Evolutionary conservation across 1,139 yeast genomes (phyloP), one percentile per base, ranked within the genome.

Genomic region (Saccharomycopsis hybrid): DNA sequence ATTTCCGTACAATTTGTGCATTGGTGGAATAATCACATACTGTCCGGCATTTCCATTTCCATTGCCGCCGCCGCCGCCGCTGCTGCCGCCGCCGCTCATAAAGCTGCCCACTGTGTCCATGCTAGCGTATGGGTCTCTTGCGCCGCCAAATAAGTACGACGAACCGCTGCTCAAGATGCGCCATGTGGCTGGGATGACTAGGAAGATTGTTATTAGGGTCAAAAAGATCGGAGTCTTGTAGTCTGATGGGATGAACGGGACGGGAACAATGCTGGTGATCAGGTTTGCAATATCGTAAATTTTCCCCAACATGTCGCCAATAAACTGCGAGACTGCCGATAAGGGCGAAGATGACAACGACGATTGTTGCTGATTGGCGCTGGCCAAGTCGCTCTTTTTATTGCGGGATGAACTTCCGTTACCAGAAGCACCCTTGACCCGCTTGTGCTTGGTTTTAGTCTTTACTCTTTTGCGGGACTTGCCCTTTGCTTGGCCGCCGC

Each of bases 21-120:
- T 8, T 37, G 55, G 55, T 8, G 55, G 55, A 0, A 52, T 46
- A 3, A 52, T 43, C 5, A 51, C 47, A 46, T 46, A 50, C n/a
- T 40, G 7, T n/a, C 40, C 32, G 28, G n/a, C 40, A 11, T 9
- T 11, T 18, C 18, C 18, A 18, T 18, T 18, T 18, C 18, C 18
- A 30, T 13, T 43, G 18, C 18, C 18, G 5, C n/a, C 5, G 5
- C 33, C 43, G 4, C 33, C 31, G 18, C 13, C 8, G 13, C 39
- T 27, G n/a, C 29, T n/a, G 18, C 18, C 18, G 28, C 13, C 40
- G 13, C 28, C 11, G 11, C 9, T 43, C 5, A 7, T 3, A 11
- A 39, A 47, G 4, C 33, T 36, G 9, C 48, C 32, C 24, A 49
- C 30, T 25, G 43, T 32, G 38, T 46, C 47, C 11, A 43, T 9